A percentile compares a stretch with the other conserved stretches of the same genome.
Evolutionary conservation across 305 asterid genomes (phyloP).

Genomic region (Fraxinus platypoda): DNA sequence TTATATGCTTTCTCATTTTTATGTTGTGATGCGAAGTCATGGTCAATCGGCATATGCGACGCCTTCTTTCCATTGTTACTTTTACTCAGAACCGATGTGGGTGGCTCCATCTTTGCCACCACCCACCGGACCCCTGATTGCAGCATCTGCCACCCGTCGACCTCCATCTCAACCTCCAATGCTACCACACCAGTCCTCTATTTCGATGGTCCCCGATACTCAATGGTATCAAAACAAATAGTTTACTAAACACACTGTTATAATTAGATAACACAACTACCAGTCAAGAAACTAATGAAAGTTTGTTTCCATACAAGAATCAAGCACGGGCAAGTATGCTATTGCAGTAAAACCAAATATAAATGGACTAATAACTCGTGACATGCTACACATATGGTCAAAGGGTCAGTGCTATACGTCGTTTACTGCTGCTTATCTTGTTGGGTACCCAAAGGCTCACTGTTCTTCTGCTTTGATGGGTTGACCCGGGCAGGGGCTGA

Average conservation of each 20-base stretch:
- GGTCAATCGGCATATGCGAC: not conserved
- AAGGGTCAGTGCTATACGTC: not conserved
- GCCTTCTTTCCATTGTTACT: not conserved
- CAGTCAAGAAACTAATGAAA: not conserved
- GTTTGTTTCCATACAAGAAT: not conserved
- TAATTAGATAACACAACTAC: not conserved
- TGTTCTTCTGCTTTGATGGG: constrained; percentile 40
- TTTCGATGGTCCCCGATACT: not conserved
- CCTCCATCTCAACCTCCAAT: not conserved
- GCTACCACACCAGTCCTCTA: not conserved
- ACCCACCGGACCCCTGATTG: not conserved
- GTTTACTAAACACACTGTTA: not conserved
- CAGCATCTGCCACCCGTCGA: not conserved
- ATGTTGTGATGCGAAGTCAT: not conserved
- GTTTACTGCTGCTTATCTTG: constrained; percentile 2
- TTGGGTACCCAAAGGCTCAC: constrained; percentile 24
- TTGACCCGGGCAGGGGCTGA: constrained; percentile 51
- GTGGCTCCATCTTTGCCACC: not conserved
- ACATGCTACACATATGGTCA: not conserved
- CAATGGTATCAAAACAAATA: not conserved
- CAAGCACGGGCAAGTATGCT: not conserved
- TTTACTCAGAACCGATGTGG: not conserved
- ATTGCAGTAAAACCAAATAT: not conserved
- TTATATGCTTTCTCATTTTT: not conserved
- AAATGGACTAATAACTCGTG: not conserved